Evolutionary conservation across 2,329 filamentous ascomycete genomes (phyloP).

Genomic region (Fusarium agapanthi): DNA sequence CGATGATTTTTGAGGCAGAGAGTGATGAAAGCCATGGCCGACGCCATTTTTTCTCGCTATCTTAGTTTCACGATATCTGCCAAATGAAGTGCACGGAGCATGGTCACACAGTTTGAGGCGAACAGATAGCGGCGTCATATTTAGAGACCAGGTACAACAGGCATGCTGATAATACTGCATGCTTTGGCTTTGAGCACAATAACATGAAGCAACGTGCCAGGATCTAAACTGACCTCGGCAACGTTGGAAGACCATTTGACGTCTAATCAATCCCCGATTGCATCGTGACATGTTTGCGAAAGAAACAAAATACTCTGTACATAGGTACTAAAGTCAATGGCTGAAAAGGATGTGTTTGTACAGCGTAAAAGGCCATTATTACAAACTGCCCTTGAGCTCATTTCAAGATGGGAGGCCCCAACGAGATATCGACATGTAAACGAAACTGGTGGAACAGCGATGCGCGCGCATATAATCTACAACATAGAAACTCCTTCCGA

Average conservation of each 20-base stretch:
- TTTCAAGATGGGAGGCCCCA: not conserved
- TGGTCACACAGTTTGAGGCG: not conserved
- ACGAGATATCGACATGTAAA: not conserved
- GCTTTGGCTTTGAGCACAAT: constrained; percentile 10
- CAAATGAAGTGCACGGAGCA: not conserved
- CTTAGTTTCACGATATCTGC: constrained; percentile 2
- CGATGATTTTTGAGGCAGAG: not conserved
- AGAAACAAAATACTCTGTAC: not conserved
- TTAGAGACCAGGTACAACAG: constrained; percentile 9
- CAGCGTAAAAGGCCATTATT: not conserved
- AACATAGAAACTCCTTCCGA: not conserved
- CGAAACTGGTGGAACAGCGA: not conserved
- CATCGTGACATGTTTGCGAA: not conserved
- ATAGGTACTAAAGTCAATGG: not conserved
- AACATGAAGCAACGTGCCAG: not conserved
- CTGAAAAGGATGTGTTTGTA: not conserved
- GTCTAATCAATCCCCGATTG: not conserved
- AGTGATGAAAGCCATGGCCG: not conserved
- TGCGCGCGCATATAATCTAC: constrained; percentile 11
- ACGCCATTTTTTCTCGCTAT: not conserved
- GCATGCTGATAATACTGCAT: constrained; percentile 8
- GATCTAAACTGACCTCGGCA: not conserved
- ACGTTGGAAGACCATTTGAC: not conserved
- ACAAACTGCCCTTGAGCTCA: not conserved
- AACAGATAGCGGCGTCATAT: constrained; percentile 8